Percentiles rank a stretch among this genome's conserved stretches.
These are phyloP conservation scores for Trichoderma harzianum DNA, from an alignment of 2,329 filamentous ascomycete genomes.

Conservation along the genomic window DNA sequence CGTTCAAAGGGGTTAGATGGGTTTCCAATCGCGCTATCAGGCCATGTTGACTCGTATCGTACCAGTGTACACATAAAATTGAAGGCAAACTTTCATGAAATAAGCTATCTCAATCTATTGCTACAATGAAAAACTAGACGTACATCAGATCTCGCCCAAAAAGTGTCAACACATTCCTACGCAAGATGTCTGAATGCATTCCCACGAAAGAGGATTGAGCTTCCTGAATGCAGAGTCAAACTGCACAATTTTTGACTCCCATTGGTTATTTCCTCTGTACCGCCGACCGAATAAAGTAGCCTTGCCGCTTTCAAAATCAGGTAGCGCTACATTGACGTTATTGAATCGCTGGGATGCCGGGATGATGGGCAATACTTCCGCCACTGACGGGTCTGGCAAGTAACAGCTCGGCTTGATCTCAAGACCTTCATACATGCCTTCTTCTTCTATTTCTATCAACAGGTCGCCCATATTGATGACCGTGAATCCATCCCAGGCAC, in stretches of 20 bases:
- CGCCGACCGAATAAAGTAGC: slow-evolving; percentile 3
- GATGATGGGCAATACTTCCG: neutral
- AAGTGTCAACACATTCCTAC: neutral
- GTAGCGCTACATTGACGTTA: slow-evolving; percentile 9
- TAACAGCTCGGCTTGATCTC: neutral
- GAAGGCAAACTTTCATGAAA: neutral
- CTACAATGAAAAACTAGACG: neutral
- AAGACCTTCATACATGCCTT: neutral
- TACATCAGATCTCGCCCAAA: neutral
- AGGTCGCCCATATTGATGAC: slow-evolving; percentile 20
- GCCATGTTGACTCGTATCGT: neutral
- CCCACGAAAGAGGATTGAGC: neutral
- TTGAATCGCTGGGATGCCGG: slow-evolving; percentile 1
- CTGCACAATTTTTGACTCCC: neutral
- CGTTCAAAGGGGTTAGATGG: neutral
- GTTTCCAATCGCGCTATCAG: neutral
- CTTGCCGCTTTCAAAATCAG: neutral
- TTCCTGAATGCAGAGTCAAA: slow-evolving; percentile 3
- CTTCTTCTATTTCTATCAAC: slow-evolving; percentile 20
- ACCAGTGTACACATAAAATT: neutral
- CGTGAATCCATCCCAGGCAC: slow-evolving; percentile 25
- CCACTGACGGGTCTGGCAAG: neutral
- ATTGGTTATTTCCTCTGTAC: neutral
- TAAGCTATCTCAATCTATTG: neutral
- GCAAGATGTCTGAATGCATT: neutral